Evolutionary conservation across 495 filamentous ascomycete genomes (phyloP).

Genomic region (Physcia stellaris): DNA sequence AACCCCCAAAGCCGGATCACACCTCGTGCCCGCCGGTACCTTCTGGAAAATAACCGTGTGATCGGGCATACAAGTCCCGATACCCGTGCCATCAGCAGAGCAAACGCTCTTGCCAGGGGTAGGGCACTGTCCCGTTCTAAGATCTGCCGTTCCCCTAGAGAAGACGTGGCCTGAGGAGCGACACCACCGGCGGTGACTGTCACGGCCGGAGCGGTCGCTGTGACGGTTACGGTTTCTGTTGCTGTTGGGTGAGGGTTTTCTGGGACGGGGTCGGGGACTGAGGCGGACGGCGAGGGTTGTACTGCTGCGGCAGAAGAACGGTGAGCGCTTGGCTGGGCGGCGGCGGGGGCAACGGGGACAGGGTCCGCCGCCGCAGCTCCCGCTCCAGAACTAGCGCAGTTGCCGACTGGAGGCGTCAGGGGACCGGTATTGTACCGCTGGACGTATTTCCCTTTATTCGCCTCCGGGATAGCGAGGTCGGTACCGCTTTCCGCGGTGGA

Average conservation of each 20-base stretch:
- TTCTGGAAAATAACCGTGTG: constrained; percentile 25
- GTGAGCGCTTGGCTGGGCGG: neutral
- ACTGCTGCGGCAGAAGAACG: constrained; percentile 1
- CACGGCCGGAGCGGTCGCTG: neutral
- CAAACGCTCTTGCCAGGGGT: constrained; percentile 25
- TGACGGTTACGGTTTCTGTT: neutral
- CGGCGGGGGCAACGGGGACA: constrained; percentile 1
- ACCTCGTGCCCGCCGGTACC: constrained; percentile 28
- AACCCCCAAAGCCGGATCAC: constrained; percentile 11
- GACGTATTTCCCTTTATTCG: constrained; percentile 1
- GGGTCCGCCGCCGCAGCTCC: constrained; percentile 15
- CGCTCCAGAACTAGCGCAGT: constrained; percentile 9
- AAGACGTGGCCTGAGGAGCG: no score
- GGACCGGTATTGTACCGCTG: constrained; percentile 1
- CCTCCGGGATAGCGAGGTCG: neutral
- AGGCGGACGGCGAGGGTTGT: constrained; percentile 13
- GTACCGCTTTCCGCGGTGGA: constrained; percentile 17
- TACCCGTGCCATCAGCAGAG: constrained; percentile 23
- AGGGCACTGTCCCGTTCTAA: constrained; percentile 12
- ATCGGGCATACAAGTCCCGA: constrained; percentile 25
- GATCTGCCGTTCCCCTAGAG: constrained; percentile 2
- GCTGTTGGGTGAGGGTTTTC: neutral
- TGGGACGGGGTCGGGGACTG: constrained; percentile 16
- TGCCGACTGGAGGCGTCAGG: constrained; percentile 10
- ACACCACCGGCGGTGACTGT: neutral